Base-by-base conservation (phyloP, 148 eudicot species). In the Polygonum maritimum region DNA sequence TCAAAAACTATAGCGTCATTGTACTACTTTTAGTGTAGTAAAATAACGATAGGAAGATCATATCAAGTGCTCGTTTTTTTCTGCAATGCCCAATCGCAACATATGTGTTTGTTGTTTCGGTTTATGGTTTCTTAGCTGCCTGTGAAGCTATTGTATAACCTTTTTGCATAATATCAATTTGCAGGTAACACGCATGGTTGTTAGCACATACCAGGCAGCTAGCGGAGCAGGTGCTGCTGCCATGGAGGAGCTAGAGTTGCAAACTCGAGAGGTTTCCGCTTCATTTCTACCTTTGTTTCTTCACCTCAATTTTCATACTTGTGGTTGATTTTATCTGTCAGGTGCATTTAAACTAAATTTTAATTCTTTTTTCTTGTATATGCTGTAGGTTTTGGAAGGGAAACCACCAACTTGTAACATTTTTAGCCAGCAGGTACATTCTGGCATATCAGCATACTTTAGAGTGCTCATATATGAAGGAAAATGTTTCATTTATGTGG, bases 221-320 rank as follows among this genome's bases (percentile, higher is more conserved):
- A 93, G 97, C 89, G 98, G 97, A 76, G 97, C 98, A 75, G 98
- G 97, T 71, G 97, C 98, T 62, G 98, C 97, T 77, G 98, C 97
- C 48, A 93, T 93, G 98, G 92, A 89, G 74, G 98, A 93, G 85
- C 97, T 93, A 70, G 92, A 85, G 80, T 86, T 73, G 81, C 98
- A 93, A 85, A 93, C 98, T 65, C 94, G 97, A 80, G 98, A 91
- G 94, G 98, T 93, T 57, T 76, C 75, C 21, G 58, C 63, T 69
- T 3, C 63, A 16, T 60, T 48, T 36, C 31, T 35, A 44, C 39
- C 16, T 58, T 13, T 52, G 22, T 49, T 14, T 70, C 57, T 39
- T 51, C 12, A 31, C 51, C 75, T 60, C 57, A 71, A 18, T 0
- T 38, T 21, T 57, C 63, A 8, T 4, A 7, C 3, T 19, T 57